Evolutionary conservation across 805 yeast genomes (phyloP).

Genomic region (Spathaspora sp.): DNA sequence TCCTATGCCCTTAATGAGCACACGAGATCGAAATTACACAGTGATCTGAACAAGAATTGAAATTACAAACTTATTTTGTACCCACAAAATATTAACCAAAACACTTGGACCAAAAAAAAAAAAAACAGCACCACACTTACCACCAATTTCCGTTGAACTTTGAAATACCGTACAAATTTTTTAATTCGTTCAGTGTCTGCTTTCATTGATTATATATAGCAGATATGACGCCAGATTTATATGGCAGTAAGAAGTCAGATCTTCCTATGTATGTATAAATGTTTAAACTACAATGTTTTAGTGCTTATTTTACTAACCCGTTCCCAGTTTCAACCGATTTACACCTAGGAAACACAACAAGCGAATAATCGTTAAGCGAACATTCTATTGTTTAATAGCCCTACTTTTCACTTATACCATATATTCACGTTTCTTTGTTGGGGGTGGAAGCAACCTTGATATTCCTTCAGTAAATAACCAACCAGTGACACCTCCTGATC

Average conservation of each 20-base stretch:
- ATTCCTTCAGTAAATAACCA: not conserved
- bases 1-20: too few species aligned
- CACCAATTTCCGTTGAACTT: not conserved
- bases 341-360: conserved; percentile 15
- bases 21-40: too few species aligned
- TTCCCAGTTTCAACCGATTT: conserved; percentile 14
- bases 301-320: not conserved
- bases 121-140: not conserved
- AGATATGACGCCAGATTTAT: conserved; percentile 17
- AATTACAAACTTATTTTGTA: too few species aligned
- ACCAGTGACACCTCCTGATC: not conserved
- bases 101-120: not conserved
- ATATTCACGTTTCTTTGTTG: conserved; percentile 2
- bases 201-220: not conserved
- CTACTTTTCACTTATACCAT: conserved; percentile 6
- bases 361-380: conserved; percentile 6
- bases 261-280: conserved; percentile 40
- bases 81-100: too few species aligned
- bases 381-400: conserved; percentile 5
- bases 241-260: conserved; percentile 38
- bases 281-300: not conserved
- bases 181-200: not conserved
- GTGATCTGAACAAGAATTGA: too few species aligned
- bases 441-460: not conserved
- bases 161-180: too few species aligned